Evolutionary conservation across 2,329 filamentous ascomycete genomes (phyloP), one percentile per base, ranked within the genome.

Genomic region (Pseudogymnoascus sp.): DNA sequence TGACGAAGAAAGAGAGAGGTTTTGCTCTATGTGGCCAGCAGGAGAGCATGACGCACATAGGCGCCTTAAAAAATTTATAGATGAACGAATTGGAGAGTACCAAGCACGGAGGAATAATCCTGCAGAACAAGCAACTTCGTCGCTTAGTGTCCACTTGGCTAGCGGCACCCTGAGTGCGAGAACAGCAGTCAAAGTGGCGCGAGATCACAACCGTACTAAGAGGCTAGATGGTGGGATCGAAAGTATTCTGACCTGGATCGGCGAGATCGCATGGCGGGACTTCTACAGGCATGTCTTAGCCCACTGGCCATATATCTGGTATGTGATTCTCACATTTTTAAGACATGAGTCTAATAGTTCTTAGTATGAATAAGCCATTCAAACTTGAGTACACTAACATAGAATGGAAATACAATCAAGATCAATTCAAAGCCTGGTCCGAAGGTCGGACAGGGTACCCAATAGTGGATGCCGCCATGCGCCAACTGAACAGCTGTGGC

Each of bases 251-350:
- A 78, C 79, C 0, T 95, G 90, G 90, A 90, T 94, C 65, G 86
- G 86, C 60, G 90, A 95, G 72, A 80, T 95, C 3, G 90, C 89
- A 0, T 94, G 90, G 90, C 79, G 90, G 12, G 90, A 95, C 68
- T 95, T 95, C 69, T 95, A 95, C 75, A 90, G 87, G 68, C 89
- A 94, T 71, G 89, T 96, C 2, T 75, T 96, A 4, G 89, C 86
- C 0, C 77, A 92, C 63, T 96, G 90, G 90, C 92, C 92, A 0
- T 92, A 91, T 68, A 78, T 91, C 6, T 90, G 86, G 85, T 85
- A 74, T 69, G 80, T 72, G 8, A 39, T 50, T 35, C 47, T 61
- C 30, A 15, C 25, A 38, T 6, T 43, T 36, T 37, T 39, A 41
- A 35, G 12, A 12, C 14, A 36, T 58, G 60, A n/a, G 9, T 37